Conservation (phyloP, 768 basidiomycete genomes). For the Lentinula sp. region DNA sequence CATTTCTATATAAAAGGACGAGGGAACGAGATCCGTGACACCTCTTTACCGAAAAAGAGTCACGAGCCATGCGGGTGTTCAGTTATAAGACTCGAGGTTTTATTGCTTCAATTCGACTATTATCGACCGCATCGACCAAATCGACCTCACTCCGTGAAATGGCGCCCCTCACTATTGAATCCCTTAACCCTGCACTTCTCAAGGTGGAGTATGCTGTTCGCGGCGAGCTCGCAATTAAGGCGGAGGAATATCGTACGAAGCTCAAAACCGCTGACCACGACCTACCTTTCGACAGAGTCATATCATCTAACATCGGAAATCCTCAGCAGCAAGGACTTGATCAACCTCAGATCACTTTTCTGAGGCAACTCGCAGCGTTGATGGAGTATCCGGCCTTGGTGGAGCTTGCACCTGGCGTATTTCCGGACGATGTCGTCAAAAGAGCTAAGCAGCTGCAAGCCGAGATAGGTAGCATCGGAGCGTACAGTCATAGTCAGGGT, state of each 20-base stretch:
- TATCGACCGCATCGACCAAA: background rate
- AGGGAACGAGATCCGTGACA: background rate
- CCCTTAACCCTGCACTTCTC: constrained; percentile 78
- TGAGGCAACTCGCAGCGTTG: constrained; percentile 88
- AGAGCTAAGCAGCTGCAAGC: constrained; percentile 75
- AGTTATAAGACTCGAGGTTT: background rate
- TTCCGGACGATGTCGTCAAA: constrained; percentile 80
- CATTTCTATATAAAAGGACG: background rate
- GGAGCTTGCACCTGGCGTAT: constrained; percentile 67
- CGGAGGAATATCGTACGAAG: constrained; percentile 72
- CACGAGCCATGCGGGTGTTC: constrained; percentile 3
- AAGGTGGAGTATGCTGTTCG: constrained; percentile 96
- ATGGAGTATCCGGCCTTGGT: constrained; percentile 89
- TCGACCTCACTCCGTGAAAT: constrained; percentile 21
- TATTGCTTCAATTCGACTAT: background rate
- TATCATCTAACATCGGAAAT: constrained; percentile 96
- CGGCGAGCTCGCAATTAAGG: constrained; percentile 93
- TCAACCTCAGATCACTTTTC: constrained; percentile 89
- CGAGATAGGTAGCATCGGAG: constrained; percentile 90
- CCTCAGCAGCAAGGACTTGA: constrained; percentile 95
- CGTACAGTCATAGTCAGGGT: constrained; percentile 95
- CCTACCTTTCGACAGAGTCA: constrained; percentile 79
- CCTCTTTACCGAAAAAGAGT: background rate
- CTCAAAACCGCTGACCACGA: constrained; percentile 52
- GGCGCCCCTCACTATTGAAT: constrained; percentile 57